Evolutionary conservation across 176 grass and related monocot species (phyloP).

Genomic region (Hordeum marinum): DNA sequence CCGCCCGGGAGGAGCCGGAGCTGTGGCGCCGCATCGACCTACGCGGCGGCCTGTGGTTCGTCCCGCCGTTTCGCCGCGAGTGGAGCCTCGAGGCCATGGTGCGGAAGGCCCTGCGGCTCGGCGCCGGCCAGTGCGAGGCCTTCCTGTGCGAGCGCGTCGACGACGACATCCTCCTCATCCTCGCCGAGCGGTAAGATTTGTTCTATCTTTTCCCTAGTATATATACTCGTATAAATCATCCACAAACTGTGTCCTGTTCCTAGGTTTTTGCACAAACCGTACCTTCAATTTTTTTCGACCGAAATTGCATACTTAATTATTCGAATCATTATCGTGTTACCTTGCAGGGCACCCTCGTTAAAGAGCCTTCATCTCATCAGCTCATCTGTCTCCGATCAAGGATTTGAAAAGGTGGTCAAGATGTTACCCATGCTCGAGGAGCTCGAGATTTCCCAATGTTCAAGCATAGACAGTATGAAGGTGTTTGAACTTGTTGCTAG

Average conservation of each 20-base stretch:
- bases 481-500: background rate
- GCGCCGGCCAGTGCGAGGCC: background rate
- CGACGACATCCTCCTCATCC: background rate
- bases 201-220: background rate
- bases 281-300: no score
- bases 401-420: background rate
- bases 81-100: background rate
- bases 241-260: background rate
- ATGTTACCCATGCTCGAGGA: background rate
- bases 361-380: background rate
- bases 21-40: constrained; percentile 25
- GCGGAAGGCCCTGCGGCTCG: background rate
- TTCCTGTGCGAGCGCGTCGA: background rate
- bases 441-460: background rate
- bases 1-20: background rate
- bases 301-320: background rate
- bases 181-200: background rate
- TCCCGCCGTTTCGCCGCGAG: background rate
- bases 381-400: background rate
- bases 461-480: background rate
- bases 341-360: background rate
- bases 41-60: background rate
- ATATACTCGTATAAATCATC: no score
- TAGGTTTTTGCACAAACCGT: background rate
- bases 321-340: background rate